A percentile compares a stretch with the other conserved stretches of the same genome.
Evolutionary conservation across 805 yeast genomes (phyloP).

Genomic region (Geotrichum ghanense): DNA sequence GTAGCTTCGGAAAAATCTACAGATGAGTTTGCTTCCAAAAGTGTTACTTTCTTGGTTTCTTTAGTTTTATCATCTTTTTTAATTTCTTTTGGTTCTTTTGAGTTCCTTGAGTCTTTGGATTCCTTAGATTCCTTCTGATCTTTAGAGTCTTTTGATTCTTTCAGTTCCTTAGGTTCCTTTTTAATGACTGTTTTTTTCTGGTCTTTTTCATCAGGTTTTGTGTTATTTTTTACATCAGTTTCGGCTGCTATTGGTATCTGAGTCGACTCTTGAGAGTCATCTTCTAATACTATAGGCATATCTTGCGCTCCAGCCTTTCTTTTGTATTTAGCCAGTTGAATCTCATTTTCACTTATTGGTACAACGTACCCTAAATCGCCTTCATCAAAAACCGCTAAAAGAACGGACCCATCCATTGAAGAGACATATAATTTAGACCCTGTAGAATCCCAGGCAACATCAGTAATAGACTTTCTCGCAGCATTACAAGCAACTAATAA

Average conservation of each 20-base stretch:
- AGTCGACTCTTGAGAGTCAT: constrained; percentile 55
- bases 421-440: constrained; percentile 66
- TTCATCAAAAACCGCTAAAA: constrained; percentile 50
- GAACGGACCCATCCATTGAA: constrained; percentile 76
- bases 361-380: constrained; percentile 35
- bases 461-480: constrained; percentile 69
- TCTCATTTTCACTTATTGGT: constrained; percentile 54
- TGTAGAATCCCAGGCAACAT: constrained; percentile 76
- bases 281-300: constrained; percentile 73
- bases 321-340: constrained; percentile 72
- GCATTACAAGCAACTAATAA: constrained; percentile 69
- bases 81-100: too few relatives aligned
- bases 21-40: neutral
- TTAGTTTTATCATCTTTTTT: too few relatives aligned
- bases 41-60: too few relatives aligned
- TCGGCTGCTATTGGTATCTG: constrained; percentile 57
- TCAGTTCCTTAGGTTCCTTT: constrained; percentile 39
- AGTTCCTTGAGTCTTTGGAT: neutral
- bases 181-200: constrained; percentile 25
- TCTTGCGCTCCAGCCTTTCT: constrained; percentile 74
- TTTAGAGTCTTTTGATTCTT: constrained; percentile 17
- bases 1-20: neutral
- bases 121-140: neutral
- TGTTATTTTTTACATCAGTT: constrained; percentile 26
- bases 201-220: constrained; percentile 31